These are phyloP conservation scores for Pezizomycotina sp. DNA, from an alignment of 2,329 filamentous ascomycete species.

Conservation along the genomic window DNA sequence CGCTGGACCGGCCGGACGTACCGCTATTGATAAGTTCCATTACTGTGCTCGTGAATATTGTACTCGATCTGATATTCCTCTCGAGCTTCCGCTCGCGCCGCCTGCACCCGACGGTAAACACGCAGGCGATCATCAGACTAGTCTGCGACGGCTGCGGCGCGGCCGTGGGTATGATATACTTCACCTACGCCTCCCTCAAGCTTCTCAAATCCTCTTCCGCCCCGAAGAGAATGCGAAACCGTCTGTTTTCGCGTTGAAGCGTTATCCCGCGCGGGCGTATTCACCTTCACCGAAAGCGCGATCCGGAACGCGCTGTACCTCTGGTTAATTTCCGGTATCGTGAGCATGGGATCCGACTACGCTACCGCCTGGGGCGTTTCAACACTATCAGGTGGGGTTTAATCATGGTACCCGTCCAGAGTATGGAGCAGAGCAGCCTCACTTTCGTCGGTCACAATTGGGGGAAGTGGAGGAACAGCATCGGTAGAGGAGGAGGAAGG, in stretches of 20 bases:
- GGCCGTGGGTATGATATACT: conserved; percentile 42
- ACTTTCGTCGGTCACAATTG: conserved; percentile 52
- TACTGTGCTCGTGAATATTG: conserved; percentile 50
- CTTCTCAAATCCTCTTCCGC: conserved; percentile 6
- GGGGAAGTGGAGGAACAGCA: conserved; percentile 36
- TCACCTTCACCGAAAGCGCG: conserved; percentile 48
- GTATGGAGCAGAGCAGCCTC: conserved; percentile 47
- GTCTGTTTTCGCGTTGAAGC: conserved; percentile 32
- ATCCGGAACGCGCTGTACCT: conserved; percentile 53
- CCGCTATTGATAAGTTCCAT: conserved; percentile 47
- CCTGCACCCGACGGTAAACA: conserved; percentile 42
- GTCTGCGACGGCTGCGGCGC: conserved; percentile 43
- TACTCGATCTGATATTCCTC: conserved; percentile 49
- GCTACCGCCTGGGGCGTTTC: conserved; percentile 56
- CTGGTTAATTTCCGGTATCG: conserved; percentile 50
- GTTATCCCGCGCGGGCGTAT: conserved; percentile 42
- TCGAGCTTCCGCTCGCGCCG: conserved; percentile 42
- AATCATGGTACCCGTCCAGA: conserved; percentile 54
- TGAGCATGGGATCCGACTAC: conserved; percentile 46
- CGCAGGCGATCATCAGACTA: conserved; percentile 47
- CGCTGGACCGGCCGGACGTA: conserved; percentile 51
- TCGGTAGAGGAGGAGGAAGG: conserved; percentile 26
- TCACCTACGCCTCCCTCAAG: conserved; percentile 32
- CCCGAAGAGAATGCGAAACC: conserved; percentile 26
- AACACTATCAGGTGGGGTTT: conserved; percentile 59